A percentile compares a stretch with the other conserved stretches of the same genome.
These are phyloP conservation scores for Pulicaria dysenterica DNA, from an alignment of 129 eudicot species.

Conservation along the genomic window DNA sequence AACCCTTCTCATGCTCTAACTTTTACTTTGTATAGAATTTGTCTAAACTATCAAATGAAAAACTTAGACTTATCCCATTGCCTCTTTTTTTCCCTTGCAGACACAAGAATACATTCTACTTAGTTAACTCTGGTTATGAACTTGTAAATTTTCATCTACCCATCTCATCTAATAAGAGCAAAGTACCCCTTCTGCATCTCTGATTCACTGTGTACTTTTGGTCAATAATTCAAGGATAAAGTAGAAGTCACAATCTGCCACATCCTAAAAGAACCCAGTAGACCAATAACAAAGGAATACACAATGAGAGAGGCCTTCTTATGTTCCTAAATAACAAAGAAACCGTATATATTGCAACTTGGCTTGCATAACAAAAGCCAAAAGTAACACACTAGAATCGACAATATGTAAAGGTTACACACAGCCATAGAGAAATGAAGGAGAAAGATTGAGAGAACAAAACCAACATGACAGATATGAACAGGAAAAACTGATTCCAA, in stretches of 20 bases:
- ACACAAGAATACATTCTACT: conserved; percentile 1
- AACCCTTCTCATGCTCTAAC: too few relatives aligned
- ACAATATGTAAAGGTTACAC: neutral
- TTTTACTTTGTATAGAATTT: too few relatives aligned
- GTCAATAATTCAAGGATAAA: neutral
- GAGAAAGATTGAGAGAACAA: neutral
- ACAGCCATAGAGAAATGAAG: neutral
- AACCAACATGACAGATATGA: neutral
- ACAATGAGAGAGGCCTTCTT: neutral
- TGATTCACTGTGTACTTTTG: neutral
- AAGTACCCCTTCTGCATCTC: neutral
- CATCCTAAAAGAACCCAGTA: neutral
- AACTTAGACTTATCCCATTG: neutral
- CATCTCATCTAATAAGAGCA: neutral
- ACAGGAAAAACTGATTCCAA: neutral
- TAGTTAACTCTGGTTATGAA: neutral
- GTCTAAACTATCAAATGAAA: too few relatives aligned
- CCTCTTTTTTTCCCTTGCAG: conserved; percentile 6
- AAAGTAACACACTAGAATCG: neutral
- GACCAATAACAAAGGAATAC: neutral
- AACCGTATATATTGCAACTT: too few relatives aligned
- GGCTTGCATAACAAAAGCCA: neutral
- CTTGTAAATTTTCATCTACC: neutral
- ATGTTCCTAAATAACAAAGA: too few relatives aligned
- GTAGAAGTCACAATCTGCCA: neutral